Conservation (phyloP, 2,329 filamentous ascomycete genomes). For the Verticillium nonalfalfae region DNA sequence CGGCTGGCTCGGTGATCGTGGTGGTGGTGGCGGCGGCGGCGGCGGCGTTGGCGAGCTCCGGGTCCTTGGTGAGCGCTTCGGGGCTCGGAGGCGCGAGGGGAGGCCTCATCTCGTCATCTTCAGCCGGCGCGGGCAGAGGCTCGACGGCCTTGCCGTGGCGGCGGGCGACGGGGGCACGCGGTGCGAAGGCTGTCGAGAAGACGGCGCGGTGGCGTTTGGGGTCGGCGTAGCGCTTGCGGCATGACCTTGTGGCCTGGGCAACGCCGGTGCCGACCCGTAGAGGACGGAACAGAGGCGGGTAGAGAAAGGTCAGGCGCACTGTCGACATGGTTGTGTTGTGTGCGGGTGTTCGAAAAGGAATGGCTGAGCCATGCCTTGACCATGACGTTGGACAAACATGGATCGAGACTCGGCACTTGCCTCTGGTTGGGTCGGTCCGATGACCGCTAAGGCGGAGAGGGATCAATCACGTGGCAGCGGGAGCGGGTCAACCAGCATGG, state of each 20-base stretch:
- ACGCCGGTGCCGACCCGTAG: conserved; percentile 38
- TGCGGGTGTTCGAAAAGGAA: background rate
- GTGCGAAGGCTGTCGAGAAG: conserved; percentile 24
- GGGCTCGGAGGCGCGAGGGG: background rate
- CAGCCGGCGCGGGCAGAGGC: conserved; percentile 31
- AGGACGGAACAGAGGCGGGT: conserved; percentile 59
- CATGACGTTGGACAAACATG: conserved; percentile 1
- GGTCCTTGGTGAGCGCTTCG: conserved; percentile 13
- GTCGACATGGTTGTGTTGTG: conserved; percentile 45
- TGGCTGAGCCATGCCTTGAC: background rate
- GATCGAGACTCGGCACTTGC: background rate
- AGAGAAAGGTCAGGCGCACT: conserved; percentile 59
- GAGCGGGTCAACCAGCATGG: no score
- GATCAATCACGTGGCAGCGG: no score
- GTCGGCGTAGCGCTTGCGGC: conserved; percentile 20
- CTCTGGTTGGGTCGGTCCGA: background rate
- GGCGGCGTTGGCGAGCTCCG: background rate
- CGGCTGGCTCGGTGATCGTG: background rate
- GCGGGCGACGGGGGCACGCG: conserved; percentile 40
- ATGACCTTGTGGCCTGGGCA: conserved; percentile 27
- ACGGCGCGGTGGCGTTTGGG: conserved; percentile 20
- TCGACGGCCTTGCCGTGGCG: conserved; percentile 58
- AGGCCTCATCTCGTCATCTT: conserved; percentile 11
- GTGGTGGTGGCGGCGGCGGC: background rate
- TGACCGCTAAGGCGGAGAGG: no score